A percentile compares a stretch with the other conserved stretches of the same genome.
Conservation (phyloP, 140 eudicot species). For the Erigeron philadelphicus region DNA sequence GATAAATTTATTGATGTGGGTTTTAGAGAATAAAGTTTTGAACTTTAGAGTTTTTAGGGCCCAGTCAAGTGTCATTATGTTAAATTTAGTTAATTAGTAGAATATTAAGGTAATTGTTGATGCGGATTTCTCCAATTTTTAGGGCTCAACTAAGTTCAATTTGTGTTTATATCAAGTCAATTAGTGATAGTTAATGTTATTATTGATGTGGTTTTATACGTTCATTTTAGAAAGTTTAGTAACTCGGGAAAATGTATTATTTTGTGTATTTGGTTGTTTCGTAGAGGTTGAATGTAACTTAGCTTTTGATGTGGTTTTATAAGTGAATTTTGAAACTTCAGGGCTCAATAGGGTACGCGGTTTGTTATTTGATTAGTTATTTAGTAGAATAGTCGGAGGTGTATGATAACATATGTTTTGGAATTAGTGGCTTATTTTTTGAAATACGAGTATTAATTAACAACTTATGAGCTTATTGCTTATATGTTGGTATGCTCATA, state of each 20-base stretch:
- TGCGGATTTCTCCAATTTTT: not conserved
- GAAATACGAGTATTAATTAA: no score
- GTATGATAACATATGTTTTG: no score
- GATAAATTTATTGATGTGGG: not conserved
- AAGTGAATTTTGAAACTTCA: not conserved
- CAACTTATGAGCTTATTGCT: no score
- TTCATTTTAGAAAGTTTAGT: not conserved
- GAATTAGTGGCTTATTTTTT: no score
- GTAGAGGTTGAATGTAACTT: no score
- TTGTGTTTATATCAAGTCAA: not conserved
- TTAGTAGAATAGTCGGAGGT: not conserved
- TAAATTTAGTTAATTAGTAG: no score
- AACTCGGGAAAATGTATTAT: not conserved
- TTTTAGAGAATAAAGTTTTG: not conserved
- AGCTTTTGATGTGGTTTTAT: conserved; percentile 3
- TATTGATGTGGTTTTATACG: not conserved
- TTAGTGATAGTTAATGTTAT: not conserved
- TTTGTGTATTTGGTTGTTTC: no score
- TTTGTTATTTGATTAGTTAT: not conserved
- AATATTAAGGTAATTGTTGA: no score
- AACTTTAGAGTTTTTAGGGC: not conserved
- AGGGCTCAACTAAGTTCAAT: not conserved
- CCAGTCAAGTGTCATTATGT: not conserved
- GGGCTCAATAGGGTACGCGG: not conserved
- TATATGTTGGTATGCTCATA: no score